Evolutionary conservation across 1,284 basidiomycete species (phyloP).

Genomic region (Puccinia coronata): DNA sequence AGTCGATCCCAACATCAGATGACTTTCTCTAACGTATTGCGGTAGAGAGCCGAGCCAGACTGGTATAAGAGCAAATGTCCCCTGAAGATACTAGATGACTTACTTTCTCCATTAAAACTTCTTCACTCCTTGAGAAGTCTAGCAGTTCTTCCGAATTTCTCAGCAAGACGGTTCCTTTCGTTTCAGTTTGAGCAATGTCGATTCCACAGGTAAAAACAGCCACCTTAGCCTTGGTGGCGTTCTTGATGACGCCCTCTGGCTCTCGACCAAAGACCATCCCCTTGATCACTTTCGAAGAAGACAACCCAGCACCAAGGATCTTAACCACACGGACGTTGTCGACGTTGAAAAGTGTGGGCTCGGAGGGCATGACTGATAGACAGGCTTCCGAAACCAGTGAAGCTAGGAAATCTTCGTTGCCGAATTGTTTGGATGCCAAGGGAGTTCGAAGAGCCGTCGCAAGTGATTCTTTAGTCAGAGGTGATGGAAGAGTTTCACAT

Average conservation of each 20-base stretch:
- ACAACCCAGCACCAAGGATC: slow-evolving; percentile 89
- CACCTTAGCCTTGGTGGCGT: slow-evolving; percentile 79
- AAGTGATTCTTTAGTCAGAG: slow-evolving; percentile 76
- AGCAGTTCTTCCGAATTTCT: slow-evolving; percentile 95
- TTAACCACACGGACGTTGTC: slow-evolving; percentile 98
- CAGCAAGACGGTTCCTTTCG: slow-evolving; percentile 95
- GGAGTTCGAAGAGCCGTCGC: slow-evolving; percentile 80
- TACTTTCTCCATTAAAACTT: slow-evolving; percentile 90
- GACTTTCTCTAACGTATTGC: not conserved
- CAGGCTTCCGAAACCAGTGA: slow-evolving; percentile 89
- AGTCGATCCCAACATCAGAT: not conserved
- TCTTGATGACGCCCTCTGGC: slow-evolving; percentile 85
- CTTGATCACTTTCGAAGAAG: slow-evolving; percentile 81
- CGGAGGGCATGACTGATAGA: slow-evolving; percentile 81
- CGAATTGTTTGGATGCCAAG: slow-evolving; percentile 96
- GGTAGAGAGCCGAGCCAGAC: not conserved
- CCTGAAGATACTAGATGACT: slow-evolving; percentile 49
- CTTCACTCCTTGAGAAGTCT: slow-evolving; percentile 93
- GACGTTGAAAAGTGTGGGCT: slow-evolving; percentile 85
- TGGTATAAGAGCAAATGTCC: not conserved
- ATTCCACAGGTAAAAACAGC: slow-evolving; percentile 91
- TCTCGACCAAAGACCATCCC: slow-evolving; percentile 98
- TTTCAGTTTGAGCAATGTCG: slow-evolving; percentile 95
- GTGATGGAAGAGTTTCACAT: slow-evolving; percentile 67
- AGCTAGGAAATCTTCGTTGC: slow-evolving; percentile 80